Evolutionary conservation across 805 yeast genomes (phyloP), one percentile per base, ranked within the genome.

Genomic region (Hanseniaspora occidentalis): DNA sequence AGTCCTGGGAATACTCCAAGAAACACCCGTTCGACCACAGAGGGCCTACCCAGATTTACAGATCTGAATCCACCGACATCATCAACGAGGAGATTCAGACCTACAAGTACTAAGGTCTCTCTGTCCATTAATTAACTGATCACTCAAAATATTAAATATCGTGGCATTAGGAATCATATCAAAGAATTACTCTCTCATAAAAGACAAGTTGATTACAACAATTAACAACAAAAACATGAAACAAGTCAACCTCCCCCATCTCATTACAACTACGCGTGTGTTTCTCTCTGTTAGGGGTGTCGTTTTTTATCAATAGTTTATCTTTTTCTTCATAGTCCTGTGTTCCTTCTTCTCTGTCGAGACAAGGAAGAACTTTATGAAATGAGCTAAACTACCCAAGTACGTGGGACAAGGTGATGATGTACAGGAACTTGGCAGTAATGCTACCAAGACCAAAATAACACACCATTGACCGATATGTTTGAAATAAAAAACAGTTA

Each of bases 1-100:
- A 79, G 53, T 66, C 80, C 27, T 68, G 61, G 49, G 69, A 73
- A 41, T 65, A 70, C 46, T 71, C 85, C 1, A 56, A 67, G 47
- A 56, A 53, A 36, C 65, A 73, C 47, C 85, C 85, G 24, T 71
- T 64, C 52, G 54, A 58, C 46, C 60, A 65, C 41, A 64, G 61
- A 46, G 75, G 74, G 42, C 72, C 74, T 31, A 65, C 67, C 38
- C 60, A 65, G 50, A 63, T 66, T 53, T 66, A 66, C 56, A 64
- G 70, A 51, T 60, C 66, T 42, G 60, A 54, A 41, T 56, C 61
- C 27, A 57, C 60, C 24, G 62, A 58, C 38, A 45, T 58, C 33
- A 60, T 56, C 43, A 47, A 54, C 38, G 53, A 55, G 27, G 61
- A 56, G 36, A 50, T 58, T 42, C 56, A 58, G 46, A 56, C 55